Conservation (phyloP, 2,329 filamentous ascomycete species). For the Neofusicoccum ribis region DNA sequence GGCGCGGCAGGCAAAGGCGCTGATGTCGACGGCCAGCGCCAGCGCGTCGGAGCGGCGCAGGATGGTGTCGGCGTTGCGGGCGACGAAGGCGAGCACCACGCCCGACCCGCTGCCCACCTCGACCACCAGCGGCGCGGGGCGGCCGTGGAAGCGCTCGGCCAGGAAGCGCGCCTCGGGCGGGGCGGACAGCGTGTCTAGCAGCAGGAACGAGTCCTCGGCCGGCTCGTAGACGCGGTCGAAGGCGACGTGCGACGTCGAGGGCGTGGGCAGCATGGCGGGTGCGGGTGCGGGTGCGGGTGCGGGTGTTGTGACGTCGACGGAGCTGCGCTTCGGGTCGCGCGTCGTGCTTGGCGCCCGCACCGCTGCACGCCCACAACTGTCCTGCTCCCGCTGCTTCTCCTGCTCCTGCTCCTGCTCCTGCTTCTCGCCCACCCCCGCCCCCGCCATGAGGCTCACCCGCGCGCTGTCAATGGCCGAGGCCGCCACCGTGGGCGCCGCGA, state of each 20-base stretch:
- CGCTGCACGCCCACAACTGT: too few relatives aligned
- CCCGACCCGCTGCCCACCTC: conserved; percentile 92
- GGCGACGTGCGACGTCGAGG: conserved; percentile 86
- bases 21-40: conserved; percentile 80
- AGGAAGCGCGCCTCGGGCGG: conserved; percentile 69
- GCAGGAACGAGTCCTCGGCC: conserved; percentile 90
- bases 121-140: conserved; percentile 60
- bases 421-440: too few relatives aligned
- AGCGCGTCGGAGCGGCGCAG: conserved; percentile 72
- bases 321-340: too few relatives aligned
- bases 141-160: conserved; percentile 56
- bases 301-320: background rate
- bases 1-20: conserved; percentile 76
- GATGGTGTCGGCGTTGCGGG: conserved; percentile 70
- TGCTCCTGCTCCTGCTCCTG: background rate
- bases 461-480: conserved; percentile 33
- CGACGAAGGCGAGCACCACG: conserved; percentile 85
- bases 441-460: conserved; percentile 31
- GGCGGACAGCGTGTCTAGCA: conserved; percentile 87
- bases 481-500: conserved; percentile 34
- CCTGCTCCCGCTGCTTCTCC: background rate
- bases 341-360: too few relatives aligned
- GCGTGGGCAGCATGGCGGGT: conserved; percentile 79
- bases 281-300: background rate
- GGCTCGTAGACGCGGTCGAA: conserved; percentile 92